phyloP scores from a whole-genome alignment of 192 early-diverging fungal genomes.

The Gryganskiella cystojenkinii region DNA sequence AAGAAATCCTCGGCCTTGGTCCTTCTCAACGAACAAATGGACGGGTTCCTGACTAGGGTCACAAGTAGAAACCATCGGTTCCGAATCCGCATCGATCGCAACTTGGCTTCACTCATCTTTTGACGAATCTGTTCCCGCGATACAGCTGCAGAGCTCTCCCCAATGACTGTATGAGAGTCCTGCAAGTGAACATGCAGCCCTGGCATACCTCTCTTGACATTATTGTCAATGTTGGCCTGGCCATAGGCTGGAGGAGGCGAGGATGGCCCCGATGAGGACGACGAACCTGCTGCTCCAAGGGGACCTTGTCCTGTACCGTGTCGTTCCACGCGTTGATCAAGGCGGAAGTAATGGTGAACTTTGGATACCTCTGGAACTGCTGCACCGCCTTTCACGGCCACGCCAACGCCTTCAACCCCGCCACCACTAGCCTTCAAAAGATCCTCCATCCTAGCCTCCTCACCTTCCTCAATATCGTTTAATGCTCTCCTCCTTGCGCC shows the following conservation, averaged over 20 bases:
- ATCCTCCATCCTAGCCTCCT: slow-evolving; percentile 47
- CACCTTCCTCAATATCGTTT: slow-evolving; percentile 35
- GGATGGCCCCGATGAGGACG: slow-evolving; percentile 18
- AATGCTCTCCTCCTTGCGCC: neutral
- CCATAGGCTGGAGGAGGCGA: slow-evolving; percentile 20
- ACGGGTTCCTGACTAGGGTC: slow-evolving; percentile 36
- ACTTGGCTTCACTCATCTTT: slow-evolving; percentile 31
- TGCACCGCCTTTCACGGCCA: slow-evolving; percentile 12
- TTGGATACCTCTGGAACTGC: slow-evolving; percentile 26
- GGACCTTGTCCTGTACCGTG: slow-evolving; percentile 11
- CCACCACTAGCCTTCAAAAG: slow-evolving; percentile 14
- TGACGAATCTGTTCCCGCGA: slow-evolving; percentile 35
- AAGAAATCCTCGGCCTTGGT: slow-evolving; percentile 24
- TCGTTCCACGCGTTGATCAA: slow-evolving; percentile 31
- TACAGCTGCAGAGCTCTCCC: neutral
- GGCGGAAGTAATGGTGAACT: slow-evolving; percentile 43
- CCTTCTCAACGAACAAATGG: slow-evolving; percentile 15
- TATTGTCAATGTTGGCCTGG: slow-evolving; percentile 6
- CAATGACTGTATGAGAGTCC: neutral
- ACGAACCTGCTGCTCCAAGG: neutral
- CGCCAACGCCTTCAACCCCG: neutral
- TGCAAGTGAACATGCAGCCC: too few relatives aligned
- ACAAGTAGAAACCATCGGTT: slow-evolving; percentile 48
- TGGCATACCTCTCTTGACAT: too few relatives aligned
- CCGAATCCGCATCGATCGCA: slow-evolving; percentile 39